A percentile compares a stretch with the other conserved stretches of the same genome.
Conservation (phyloP, 192 early-diverging fungal genomes). For the Rhizophagus sp. region DNA sequence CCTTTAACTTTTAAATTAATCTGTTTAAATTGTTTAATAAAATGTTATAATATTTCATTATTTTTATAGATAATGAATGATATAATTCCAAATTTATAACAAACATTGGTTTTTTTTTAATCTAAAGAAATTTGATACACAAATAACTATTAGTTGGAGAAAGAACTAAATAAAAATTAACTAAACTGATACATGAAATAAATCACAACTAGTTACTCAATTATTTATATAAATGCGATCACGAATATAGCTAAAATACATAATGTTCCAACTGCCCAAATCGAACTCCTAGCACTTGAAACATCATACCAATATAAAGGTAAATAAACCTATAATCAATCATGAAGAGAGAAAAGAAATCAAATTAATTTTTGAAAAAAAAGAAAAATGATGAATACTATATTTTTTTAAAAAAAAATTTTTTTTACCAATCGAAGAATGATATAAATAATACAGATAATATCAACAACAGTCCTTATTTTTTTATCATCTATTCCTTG, state of each 20-base stretch:
- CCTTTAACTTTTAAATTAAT: no score
- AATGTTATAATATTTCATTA: no score
- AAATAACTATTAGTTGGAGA: no score
- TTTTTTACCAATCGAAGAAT: neutral
- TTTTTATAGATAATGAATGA: no score
- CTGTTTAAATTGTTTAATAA: no score
- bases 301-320: slow-evolving; percentile 1
- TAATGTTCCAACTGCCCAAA: neutral
- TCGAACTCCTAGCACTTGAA: neutral
- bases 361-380: neutral
- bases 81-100: no score
- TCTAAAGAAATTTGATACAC: no score
- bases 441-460: neutral
- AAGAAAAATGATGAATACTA: neutral
- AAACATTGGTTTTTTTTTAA: no score
- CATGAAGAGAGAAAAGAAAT: neutral
- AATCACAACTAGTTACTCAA: no score
- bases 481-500: neutral
- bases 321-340: neutral
- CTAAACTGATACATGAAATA: no score
- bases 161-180: no score
- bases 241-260: slow-evolving; percentile 6
- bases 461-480: neutral
- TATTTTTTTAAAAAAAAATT: no score
- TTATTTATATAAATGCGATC: slow-evolving; percentile 2